Percentiles rank a stretch among this genome's conserved stretches.
These are phyloP conservation scores for Fusarium beomiforme DNA, from an alignment of 2,329 filamentous ascomycete species.

Conservation along the genomic window DNA sequence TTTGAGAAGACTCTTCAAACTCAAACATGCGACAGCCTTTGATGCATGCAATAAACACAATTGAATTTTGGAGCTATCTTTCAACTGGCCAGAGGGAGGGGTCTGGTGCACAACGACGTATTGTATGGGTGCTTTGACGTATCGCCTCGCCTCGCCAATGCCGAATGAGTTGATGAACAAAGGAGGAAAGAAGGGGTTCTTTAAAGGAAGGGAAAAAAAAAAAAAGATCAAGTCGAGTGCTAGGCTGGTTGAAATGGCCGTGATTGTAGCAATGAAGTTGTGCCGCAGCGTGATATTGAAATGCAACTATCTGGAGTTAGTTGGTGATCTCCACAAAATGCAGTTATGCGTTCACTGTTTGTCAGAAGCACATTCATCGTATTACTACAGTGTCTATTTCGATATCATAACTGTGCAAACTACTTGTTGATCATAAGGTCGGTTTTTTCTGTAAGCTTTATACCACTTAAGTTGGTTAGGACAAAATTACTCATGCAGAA, in stretches of 20 bases:
- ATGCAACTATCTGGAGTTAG: slow-evolving; percentile 15
- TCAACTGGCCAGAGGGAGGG: slow-evolving; percentile 22
- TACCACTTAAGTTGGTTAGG: background rate
- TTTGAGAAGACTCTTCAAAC: background rate
- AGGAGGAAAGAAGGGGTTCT: background rate
- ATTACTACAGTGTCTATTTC: background rate
- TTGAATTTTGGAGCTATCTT: slow-evolving; percentile 11
- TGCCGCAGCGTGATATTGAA: slow-evolving; percentile 29
- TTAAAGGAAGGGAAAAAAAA: background rate
- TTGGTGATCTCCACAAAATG: slow-evolving; percentile 33
- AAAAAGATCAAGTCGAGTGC: background rate
- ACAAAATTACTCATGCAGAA: background rate
- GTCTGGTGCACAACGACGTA: background rate
- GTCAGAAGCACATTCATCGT: background rate
- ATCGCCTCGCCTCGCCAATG: slow-evolving; percentile 2
- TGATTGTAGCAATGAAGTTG: slow-evolving; percentile 5
- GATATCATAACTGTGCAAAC: background rate
- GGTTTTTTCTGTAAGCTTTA: background rate
- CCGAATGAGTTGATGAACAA: background rate
- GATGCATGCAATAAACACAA: background rate
- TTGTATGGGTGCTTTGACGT: slow-evolving; percentile 1
- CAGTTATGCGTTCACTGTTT: slow-evolving; percentile 26
- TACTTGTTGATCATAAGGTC: background rate
- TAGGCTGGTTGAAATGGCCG: background rate
- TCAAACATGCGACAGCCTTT: background rate